Conservation (phyloP, 1,284 basidiomycete genomes). For the Malassezia dermatis region DNA sequence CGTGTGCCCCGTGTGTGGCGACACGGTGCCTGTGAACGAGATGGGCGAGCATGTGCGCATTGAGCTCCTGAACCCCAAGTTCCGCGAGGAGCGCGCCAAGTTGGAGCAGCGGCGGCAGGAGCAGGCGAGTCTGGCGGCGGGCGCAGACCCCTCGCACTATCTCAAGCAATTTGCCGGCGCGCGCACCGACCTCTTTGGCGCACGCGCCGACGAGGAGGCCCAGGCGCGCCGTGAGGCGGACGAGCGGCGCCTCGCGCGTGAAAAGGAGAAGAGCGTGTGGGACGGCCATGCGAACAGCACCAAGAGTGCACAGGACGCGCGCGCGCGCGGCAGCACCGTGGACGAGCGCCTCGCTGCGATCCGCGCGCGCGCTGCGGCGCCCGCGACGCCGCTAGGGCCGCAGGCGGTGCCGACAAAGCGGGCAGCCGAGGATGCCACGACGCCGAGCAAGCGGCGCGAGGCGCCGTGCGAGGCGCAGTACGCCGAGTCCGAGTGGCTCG, state of each 20-base stretch:
- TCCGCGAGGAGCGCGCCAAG: constrained; percentile 39
- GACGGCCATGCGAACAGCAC: constrained; percentile 39
- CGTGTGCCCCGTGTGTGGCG: constrained; percentile 82
- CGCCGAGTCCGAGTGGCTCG: constrained; percentile 32
- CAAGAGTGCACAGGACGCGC: constrained; percentile 25
- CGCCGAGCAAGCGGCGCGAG: constrained; percentile 1
- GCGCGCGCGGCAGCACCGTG: constrained; percentile 17
- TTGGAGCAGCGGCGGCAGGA: constrained; percentile 40
- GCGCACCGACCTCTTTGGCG: constrained; percentile 35
- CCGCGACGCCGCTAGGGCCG: constrained; percentile 6
- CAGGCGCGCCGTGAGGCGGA: constrained; percentile 31
- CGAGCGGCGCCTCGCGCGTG: constrained; percentile 29
- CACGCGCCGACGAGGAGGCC: constrained; percentile 30
- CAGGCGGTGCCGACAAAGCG: constrained; percentile 17
- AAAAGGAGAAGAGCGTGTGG: constrained; percentile 45
- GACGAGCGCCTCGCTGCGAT: constrained; percentile 28
- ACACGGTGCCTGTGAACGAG: constrained; percentile 86
- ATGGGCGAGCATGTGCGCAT: constrained; percentile 96
- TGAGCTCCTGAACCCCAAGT: constrained; percentile 83
- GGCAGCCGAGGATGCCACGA: neutral
- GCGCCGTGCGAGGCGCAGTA: constrained; percentile 15
- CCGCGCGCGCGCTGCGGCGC: constrained; percentile 12
- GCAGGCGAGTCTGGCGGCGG: constrained; percentile 34
- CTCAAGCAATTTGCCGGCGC: constrained; percentile 37
- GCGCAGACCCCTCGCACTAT: constrained; percentile 39